Evolutionary conservation across 345 rosid genomes (phyloP).

Genomic region (Pugionium cornutum): DNA sequence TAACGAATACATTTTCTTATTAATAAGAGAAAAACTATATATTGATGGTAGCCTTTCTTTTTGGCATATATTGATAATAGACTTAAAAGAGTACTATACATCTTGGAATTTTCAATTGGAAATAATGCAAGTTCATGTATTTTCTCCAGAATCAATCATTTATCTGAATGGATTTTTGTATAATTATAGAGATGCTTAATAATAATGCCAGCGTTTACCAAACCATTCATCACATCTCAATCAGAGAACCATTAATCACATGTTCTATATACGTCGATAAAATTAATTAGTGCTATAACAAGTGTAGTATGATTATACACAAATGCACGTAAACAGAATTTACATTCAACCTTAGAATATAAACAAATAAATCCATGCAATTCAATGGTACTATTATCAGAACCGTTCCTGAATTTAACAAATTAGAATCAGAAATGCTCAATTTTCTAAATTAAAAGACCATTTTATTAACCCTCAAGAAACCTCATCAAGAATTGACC

Average conservation of each 20-base stretch:
- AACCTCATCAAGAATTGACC: slow-evolving; percentile 18
- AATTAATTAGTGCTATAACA: neutral
- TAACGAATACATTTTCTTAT: slow-evolving; percentile 4
- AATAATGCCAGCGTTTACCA: neutral
- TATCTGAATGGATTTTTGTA: slow-evolving; percentile 13
- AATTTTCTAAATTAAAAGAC: neutral
- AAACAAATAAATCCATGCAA: no score
- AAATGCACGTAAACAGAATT: no score
- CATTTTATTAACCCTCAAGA: slow-evolving; percentile 21
- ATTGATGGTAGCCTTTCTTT: no score
- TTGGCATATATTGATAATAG: slow-evolving; percentile 18
- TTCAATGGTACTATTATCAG: no score
- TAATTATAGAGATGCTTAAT: slow-evolving; percentile 14
- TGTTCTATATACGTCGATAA: neutral
- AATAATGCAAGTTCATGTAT: slow-evolving; percentile 33
- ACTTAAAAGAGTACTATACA: neutral
- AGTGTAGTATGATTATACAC: neutral
- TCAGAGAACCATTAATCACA: neutral
- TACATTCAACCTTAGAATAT: no score
- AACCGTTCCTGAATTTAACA: no score
- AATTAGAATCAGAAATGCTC: no score
- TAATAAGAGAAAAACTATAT: neutral
- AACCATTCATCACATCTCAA: slow-evolving; percentile 4
- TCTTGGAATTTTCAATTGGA: slow-evolving; percentile 22
- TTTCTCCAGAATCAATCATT: slow-evolving; percentile 19